These are phyloP conservation scores for Backusella liffmaniae DNA, from an alignment of 192 early-diverging fungal genomes.

Conservation along the genomic window DNA sequence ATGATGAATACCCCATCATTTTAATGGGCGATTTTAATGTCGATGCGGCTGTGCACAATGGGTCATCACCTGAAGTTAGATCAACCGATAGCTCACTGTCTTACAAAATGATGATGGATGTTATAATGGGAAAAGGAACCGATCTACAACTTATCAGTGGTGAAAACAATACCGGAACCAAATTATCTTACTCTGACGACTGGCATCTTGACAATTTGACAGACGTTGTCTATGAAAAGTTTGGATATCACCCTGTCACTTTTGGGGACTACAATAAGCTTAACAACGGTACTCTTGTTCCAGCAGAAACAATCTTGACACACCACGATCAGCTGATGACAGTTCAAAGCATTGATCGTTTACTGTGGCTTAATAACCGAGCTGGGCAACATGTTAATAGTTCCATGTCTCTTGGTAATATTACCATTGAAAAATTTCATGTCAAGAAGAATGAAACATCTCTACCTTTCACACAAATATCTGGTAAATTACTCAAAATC, in stretches of 20 bases:
- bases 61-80: not conserved
- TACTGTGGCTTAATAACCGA: constrained; percentile 20
- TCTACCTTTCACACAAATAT: constrained; percentile 38
- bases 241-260: constrained; percentile 73
- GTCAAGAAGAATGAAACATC: not conserved
- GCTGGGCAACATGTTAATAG: not conserved
- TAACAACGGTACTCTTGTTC: constrained; percentile 39
- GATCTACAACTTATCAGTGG: not conserved
- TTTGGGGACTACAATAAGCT: constrained; percentile 63
- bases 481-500: constrained; percentile 22
- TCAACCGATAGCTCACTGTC: constrained; percentile 44
- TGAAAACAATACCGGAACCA: not conserved
- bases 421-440: constrained; percentile 29
- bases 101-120: constrained; percentile 57
- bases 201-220: constrained; percentile 8
- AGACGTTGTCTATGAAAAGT: constrained; percentile 57
- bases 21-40: constrained; percentile 62
- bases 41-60: constrained; percentile 43
- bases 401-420: constrained; percentile 2
- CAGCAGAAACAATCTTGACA: constrained; percentile 61
- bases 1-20: constrained; percentile 23
- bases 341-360: constrained; percentile 33
- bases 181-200: not conserved
- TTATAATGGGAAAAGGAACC: constrained; percentile 43
- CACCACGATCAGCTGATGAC: constrained; percentile 42